phyloP scores from a whole-genome alignment of 2,329 filamentous ascomycete genomes.

The Sphaceloma murrayae region DNA sequence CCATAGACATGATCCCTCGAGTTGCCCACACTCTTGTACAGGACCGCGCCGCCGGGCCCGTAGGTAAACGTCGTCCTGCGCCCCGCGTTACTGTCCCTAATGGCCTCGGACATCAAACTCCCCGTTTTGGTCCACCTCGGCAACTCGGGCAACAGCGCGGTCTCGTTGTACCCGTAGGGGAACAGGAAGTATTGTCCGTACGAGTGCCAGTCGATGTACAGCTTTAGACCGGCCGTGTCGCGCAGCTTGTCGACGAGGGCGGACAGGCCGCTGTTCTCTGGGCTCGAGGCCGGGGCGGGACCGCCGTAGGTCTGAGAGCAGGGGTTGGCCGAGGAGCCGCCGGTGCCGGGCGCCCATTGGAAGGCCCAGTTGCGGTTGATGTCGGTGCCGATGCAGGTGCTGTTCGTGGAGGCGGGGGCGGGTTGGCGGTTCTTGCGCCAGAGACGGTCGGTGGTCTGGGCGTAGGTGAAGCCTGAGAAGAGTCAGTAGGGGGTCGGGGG shows the following conservation, averaged over 20 bases:
- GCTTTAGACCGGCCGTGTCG: constrained; percentile 34
- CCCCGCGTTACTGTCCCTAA: constrained; percentile 4
- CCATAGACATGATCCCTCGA: constrained; percentile 10
- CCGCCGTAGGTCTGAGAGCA: constrained; percentile 10
- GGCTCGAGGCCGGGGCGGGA: not conserved
- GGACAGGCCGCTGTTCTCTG: constrained; percentile 2
- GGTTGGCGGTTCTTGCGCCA: constrained; percentile 15
- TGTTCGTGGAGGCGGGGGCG: constrained; percentile 16
- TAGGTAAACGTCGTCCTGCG: constrained; percentile 2
- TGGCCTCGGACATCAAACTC: constrained; percentile 8
- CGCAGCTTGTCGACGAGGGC: not conserved
- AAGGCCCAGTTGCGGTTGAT: constrained; percentile 17
- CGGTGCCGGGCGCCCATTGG: constrained; percentile 18
- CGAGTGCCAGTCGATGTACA: constrained; percentile 24
- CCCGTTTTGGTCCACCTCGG: constrained; percentile 9
- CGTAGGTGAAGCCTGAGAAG: constrained; percentile 26
- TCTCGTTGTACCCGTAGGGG: constrained; percentile 11
- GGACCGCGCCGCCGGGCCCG: constrained; percentile 2
- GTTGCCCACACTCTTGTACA: constrained; percentile 13
- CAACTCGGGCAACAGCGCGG: not conserved
- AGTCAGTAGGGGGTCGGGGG: constrained; percentile 1
- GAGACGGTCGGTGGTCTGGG: constrained; percentile 7
- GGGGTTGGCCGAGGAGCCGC: constrained; percentile 29
- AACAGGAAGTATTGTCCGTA: constrained; percentile 13
- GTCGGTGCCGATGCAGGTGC: constrained; percentile 16